Percentiles rank a stretch among this genome's conserved stretches.
These are phyloP conservation scores for Laburnicola sp. DNA, from an alignment of 2,329 filamentous ascomycete species.

Conservation along the genomic window DNA sequence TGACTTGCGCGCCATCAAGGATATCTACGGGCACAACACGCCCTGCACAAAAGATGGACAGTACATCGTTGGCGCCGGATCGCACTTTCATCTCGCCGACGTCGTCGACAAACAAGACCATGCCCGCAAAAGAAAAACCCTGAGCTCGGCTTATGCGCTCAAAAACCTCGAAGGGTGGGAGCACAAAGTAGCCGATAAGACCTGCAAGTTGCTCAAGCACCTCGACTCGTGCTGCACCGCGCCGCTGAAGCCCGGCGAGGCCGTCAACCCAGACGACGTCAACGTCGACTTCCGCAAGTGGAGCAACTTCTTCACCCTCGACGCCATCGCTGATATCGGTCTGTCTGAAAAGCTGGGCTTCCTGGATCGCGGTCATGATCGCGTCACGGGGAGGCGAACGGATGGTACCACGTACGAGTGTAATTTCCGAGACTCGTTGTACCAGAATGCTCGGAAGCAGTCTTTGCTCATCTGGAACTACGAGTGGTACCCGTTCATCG, in stretches of 20 bases:
- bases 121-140: conserved; percentile 54
- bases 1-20: conserved; percentile 48
- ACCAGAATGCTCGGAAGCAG: conserved; percentile 56
- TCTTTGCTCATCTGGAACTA: conserved; percentile 57
- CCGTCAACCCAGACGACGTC: conserved; percentile 45
- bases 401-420: conserved; percentile 53
- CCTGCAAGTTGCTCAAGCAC: conserved; percentile 49
- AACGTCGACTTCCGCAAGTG: conserved; percentile 57
- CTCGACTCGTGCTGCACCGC: conserved; percentile 50
- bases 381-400: conserved; percentile 48
- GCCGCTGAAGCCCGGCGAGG: conserved; percentile 31
- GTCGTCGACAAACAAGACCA: conserved; percentile 58
- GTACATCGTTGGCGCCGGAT: conserved; percentile 52
- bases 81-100: conserved; percentile 58
- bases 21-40: conserved; percentile 57
- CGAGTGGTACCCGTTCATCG: conserved; percentile 54
- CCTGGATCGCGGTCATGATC: conserved; percentile 55
- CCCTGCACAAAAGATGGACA: conserved; percentile 55
- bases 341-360: conserved; percentile 57
- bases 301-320: conserved; percentile 60
- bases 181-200: conserved; percentile 59
- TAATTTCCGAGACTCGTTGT: conserved; percentile 56
- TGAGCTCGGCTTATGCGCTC: conserved; percentile 57
- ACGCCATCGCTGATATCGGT: conserved; percentile 61
- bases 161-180: conserved; percentile 61